These are phyloP conservation scores for Sporodiniella umbellata DNA, from an alignment of 371 early-diverging fungal species.

Conservation along the genomic window DNA sequence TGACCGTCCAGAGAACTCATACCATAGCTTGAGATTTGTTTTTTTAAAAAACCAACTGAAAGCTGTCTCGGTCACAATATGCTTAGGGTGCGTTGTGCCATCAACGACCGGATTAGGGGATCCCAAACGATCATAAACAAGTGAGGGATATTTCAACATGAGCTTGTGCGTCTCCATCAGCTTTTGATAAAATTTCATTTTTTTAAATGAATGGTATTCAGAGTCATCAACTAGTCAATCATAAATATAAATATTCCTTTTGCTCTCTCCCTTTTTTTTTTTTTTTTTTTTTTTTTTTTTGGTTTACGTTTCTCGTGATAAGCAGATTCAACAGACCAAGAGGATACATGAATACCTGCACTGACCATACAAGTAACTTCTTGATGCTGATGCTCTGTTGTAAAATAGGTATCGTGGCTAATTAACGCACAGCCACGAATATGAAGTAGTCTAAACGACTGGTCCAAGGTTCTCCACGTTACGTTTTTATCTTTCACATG, in stretches of 20 bases:
- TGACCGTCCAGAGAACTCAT: conserved; percentile 20
- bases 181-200: conserved; percentile 15
- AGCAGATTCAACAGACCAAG: conserved; percentile 59
- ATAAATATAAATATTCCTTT: too few species aligned
- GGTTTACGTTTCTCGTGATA: conserved; percentile 31
- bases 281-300: neutral
- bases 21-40: conserved; percentile 19
- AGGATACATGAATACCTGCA: conserved; percentile 49
- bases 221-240: conserved; percentile 11
- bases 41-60: conserved; percentile 20
- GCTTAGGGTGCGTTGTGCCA: neutral
- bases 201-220: conserved; percentile 4
- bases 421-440: conserved; percentile 32
- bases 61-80: conserved; percentile 6
- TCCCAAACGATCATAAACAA: conserved; percentile 20
- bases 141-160: conserved; percentile 22
- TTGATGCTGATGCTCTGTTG: conserved; percentile 63
- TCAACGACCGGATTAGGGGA: neutral
- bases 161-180: conserved; percentile 25
- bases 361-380: conserved; percentile 83
- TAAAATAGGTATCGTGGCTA: conserved; percentile 19
- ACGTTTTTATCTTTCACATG: conserved; percentile 18
- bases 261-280: neutral
- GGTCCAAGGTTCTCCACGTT: conserved; percentile 18
- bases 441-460: conserved; percentile 71